Base-by-base conservation (phyloP, 805 yeast species). In the Lachancea quebecensis region DNA sequence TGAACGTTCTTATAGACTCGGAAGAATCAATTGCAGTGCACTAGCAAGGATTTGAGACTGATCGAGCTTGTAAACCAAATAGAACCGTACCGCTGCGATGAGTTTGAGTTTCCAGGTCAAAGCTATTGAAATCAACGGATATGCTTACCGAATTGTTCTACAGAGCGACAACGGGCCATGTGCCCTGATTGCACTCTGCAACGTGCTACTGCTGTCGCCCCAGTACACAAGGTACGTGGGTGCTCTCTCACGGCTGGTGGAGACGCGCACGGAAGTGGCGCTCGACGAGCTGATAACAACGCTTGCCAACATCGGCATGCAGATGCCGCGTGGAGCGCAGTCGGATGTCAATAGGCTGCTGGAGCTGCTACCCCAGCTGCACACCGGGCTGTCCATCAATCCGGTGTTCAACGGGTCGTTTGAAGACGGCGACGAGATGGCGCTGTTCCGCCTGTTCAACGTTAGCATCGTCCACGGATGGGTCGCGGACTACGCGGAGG, bases 121-220 rank as follows among this genome's bases (percentile, higher is more conserved):
- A 36, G 32, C 36, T 25, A 45, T 60, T 2, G 47, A 50, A 16
- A 56, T 68, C 51, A 72, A 81, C 46, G 66, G 64, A 5, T 41
- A 41, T 10, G 39, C 48, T n/a, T 44, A 51, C 29, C 78, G 78
- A 35, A 77, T 89, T 30, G 66, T 90, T 3, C 64, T 87, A 16
- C 96, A 89, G 66, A 85, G 86, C 50, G 70, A 67, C 39, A 87
- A 88, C 57, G 96, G 96, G 0, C 95, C 96, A 0, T 89, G 96
- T 59, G 95, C 95, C 1, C 63, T 90, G 33, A 73, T 90, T 11
- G 90, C 96, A 0, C 65, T 90, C 35, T 73, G 79, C 40, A 90
- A 90, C 59, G 75, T 87, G 0, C 60, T 90, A 12, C 59, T 87
- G 6, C 62, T 89, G 15, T 66, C 78, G 2, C 72, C 72, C 11